phyloP scores from a whole-genome alignment of 495 filamentous ascomycete genomes.

The Margaritispora aquatica region DNA sequence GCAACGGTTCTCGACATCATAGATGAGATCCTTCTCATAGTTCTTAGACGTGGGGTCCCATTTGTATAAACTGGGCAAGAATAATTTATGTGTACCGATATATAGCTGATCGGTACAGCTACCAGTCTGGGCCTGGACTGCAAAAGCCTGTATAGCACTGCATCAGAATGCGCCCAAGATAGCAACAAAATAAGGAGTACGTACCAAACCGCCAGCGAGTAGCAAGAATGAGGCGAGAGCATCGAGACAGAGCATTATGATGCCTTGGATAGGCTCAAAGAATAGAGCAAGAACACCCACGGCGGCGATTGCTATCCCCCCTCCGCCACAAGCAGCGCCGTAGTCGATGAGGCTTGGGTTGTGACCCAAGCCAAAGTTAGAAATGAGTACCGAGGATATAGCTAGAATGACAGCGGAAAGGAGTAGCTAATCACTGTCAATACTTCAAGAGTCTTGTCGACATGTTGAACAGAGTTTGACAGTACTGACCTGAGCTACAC shows the following conservation, averaged over 20 bases:
- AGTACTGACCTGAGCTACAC: slow-evolving; percentile 13
- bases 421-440: slow-evolving; percentile 12
- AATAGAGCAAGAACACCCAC: slow-evolving; percentile 35
- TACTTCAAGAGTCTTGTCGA: neutral
- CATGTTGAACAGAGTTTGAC: neutral
- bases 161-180: neutral
- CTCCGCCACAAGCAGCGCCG: slow-evolving; percentile 35
- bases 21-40: neutral
- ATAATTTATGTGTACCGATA: neutral
- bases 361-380: slow-evolving; percentile 11
- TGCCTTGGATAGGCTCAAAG: slow-evolving; percentile 31
- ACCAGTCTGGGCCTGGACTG: slow-evolving; percentile 10
- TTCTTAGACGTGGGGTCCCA: neutral
- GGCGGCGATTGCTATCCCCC: slow-evolving; percentile 37
- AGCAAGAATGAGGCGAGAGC: slow-evolving; percentile 36
- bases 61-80: neutral
- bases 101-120: slow-evolving; percentile 7
- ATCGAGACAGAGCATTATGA: slow-evolving; percentile 37
- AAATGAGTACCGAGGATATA: slow-evolving; percentile 17
- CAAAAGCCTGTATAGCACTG: slow-evolving; percentile 13
- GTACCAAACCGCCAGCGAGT: slow-evolving; percentile 48
- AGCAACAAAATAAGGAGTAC: slow-evolving; percentile 23
- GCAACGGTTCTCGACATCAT: slow-evolving; percentile 6
- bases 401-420: slow-evolving; percentile 10
- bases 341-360: slow-evolving; percentile 9